phyloP scores from a whole-genome alignment of 495 filamentous ascomycete genomes.

The Penicillium herquei region DNA sequence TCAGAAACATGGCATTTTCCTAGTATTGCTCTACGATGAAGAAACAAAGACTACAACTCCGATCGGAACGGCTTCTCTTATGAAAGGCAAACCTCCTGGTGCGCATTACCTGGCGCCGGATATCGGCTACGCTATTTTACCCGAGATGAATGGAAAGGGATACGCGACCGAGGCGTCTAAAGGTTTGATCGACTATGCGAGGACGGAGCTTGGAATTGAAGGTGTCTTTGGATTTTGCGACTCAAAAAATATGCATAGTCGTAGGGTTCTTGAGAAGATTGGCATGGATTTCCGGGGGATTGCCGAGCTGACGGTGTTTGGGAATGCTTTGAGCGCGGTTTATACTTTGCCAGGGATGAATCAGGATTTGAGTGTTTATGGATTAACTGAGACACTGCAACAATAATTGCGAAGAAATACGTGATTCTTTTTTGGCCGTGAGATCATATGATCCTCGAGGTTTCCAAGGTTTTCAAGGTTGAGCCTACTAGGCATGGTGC shows the following conservation, averaged over 20 bases:
- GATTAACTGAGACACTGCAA: slow-evolving; percentile 7
- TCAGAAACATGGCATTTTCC: slow-evolving; percentile 29
- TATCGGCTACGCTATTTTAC: slow-evolving; percentile 34
- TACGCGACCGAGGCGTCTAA: slow-evolving; percentile 38
- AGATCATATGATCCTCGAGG: too few relatives aligned
- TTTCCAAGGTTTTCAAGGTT: too few relatives aligned
- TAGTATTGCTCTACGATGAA: slow-evolving; percentile 19
- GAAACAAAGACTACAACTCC: slow-evolving; percentile 5
- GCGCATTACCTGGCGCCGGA: slow-evolving; percentile 29
- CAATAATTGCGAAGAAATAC: background rate
- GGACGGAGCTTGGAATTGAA: slow-evolving; percentile 15
- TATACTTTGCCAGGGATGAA: slow-evolving; percentile 28
- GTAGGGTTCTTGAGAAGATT: slow-evolving; percentile 30
- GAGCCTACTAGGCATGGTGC: too few relatives aligned
- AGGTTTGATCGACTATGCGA: slow-evolving; percentile 28
- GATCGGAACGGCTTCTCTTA: slow-evolving; percentile 30
- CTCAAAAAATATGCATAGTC: slow-evolving; percentile 22
- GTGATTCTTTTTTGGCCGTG: too few relatives aligned
- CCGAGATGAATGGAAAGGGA: slow-evolving; percentile 31
- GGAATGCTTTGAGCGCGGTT: slow-evolving; percentile 19
- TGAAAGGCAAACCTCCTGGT: slow-evolving; percentile 24
- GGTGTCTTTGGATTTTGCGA: slow-evolving; percentile 22
- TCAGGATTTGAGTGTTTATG: slow-evolving; percentile 28
- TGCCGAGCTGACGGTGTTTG: slow-evolving; percentile 27
- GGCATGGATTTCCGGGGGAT: slow-evolving; percentile 30